Conservation (phyloP, 495 filamentous ascomycete species). For the Penicillium flavigenum region DNA sequence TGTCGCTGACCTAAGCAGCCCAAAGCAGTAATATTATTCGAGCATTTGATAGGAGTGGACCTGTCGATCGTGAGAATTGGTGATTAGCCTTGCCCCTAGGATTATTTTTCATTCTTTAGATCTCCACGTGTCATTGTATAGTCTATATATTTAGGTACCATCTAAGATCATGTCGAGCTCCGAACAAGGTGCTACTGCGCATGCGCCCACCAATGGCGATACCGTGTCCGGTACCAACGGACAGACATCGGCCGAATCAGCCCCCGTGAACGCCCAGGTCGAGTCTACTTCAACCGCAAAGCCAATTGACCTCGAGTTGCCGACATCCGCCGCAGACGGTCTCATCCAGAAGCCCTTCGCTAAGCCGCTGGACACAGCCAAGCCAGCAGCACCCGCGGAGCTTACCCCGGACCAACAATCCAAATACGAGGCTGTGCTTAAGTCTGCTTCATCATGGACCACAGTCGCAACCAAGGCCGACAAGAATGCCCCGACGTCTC, state of each 20-base stretch:
- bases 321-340: constrained; percentile 43
- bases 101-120: background rate
- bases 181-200: constrained; percentile 7
- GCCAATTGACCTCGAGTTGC: constrained; percentile 43
- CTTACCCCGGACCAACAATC: constrained; percentile 75
- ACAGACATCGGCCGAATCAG: constrained; percentile 10
- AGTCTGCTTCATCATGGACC: constrained; percentile 64
- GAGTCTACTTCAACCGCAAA: constrained; percentile 14
- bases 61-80: constrained; percentile 12
- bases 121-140: background rate
- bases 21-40: constrained; percentile 24
- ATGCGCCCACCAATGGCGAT: constrained; percentile 21
- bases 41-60: constrained; percentile 9
- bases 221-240: constrained; percentile 15
- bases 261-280: constrained; percentile 13
- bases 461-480: constrained; percentile 63
- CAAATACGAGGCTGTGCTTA: constrained; percentile 77
- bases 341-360: constrained; percentile 69
- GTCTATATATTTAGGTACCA: background rate
- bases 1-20: constrained; percentile 27
- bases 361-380: constrained; percentile 55
- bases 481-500: constrained; percentile 56
- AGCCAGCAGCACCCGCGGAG: constrained; percentile 49
- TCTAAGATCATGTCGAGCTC: constrained; percentile 6
- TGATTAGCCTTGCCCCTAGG: background rate